Conservation (phyloP, 805 yeast species). For the Debaryomyces castellii region DNA sequence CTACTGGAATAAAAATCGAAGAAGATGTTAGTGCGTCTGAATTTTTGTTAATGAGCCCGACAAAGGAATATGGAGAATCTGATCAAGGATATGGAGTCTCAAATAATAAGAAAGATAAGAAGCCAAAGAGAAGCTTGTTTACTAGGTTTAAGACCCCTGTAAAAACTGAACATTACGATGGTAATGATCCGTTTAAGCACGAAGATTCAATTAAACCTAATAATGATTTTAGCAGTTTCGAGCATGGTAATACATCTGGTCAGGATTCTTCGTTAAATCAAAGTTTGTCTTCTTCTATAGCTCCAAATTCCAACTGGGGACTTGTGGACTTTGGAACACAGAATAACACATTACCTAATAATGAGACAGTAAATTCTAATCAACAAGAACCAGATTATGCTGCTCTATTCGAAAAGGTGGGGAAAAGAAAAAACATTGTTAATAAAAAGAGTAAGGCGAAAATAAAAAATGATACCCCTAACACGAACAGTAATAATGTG, state of each 20-base stretch:
- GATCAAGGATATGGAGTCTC: slow-evolving; percentile 12
- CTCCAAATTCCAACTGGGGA: slow-evolving; percentile 1
- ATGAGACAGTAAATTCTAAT: slow-evolving; percentile 2
- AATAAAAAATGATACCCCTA: slow-evolving; percentile 23
- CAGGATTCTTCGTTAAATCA: slow-evolving; percentile 4
- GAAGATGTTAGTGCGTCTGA: slow-evolving; percentile 9
- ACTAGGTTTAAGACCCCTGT: slow-evolving; percentile 35
- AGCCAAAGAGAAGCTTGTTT: slow-evolving; percentile 36
- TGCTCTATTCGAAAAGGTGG: slow-evolving; percentile 43
- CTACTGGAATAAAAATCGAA: neutral
- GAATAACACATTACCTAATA: slow-evolving; percentile 13
- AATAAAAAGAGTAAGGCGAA: slow-evolving; percentile 25
- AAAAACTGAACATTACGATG: slow-evolving; percentile 10
- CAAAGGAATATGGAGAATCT: slow-evolving; percentile 18
- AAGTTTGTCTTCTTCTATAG: neutral
- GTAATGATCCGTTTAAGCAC: slow-evolving; percentile 1
- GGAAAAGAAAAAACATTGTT: slow-evolving; percentile 35
- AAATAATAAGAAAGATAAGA: slow-evolving; percentile 25
- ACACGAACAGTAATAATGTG: slow-evolving; percentile 4
- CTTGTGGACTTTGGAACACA: slow-evolving; percentile 15
- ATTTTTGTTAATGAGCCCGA: slow-evolving; percentile 19
- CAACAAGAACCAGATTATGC: slow-evolving; percentile 41
- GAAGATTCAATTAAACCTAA: slow-evolving; percentile 2
- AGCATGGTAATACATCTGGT: slow-evolving; percentile 3
- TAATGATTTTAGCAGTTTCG: slow-evolving; percentile 2